Conservation (phyloP, 2,329 filamentous ascomycete species). For the Tolypocladium endophyticum region DNA sequence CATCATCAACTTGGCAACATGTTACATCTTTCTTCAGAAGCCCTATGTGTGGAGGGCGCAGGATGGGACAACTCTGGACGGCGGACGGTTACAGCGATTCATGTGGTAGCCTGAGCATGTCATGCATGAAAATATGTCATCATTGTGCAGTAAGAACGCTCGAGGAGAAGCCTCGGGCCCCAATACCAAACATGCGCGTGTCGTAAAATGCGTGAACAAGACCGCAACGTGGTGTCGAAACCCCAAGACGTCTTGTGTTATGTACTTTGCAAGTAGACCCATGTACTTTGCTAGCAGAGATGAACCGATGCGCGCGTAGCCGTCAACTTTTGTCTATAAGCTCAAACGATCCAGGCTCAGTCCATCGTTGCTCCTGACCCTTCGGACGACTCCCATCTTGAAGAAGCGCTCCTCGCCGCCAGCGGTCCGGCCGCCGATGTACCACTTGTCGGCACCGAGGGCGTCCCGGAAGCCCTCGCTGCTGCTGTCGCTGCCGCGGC, state of each 20-base stretch:
- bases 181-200: background rate
- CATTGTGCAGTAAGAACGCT: background rate
- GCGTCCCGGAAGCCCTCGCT: conserved; percentile 68
- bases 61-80: conserved; percentile 41
- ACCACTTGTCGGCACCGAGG: conserved; percentile 66
- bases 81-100: conserved; percentile 58
- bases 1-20: conserved; percentile 52
- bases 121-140: background rate
- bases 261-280: background rate
- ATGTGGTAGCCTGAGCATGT: conserved; percentile 52
- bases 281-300: conserved; percentile 4
- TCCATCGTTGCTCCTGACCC: conserved; percentile 63
- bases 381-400: conserved; percentile 65
- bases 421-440: conserved; percentile 67
- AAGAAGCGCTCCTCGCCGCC: conserved; percentile 73
- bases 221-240: background rate
- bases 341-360: conserved; percentile 67
- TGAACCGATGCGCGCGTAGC: background rate
- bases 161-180: background rate
- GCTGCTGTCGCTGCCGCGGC: conserved; percentile 64
- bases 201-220: background rate
- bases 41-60: conserved; percentile 56
- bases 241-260: background rate
- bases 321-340: conserved; percentile 37
- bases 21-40: conserved; percentile 59